Evolutionary conservation across 1,284 basidiomycete species (phyloP).

Genomic region (Trichosporon inkin): DNA sequence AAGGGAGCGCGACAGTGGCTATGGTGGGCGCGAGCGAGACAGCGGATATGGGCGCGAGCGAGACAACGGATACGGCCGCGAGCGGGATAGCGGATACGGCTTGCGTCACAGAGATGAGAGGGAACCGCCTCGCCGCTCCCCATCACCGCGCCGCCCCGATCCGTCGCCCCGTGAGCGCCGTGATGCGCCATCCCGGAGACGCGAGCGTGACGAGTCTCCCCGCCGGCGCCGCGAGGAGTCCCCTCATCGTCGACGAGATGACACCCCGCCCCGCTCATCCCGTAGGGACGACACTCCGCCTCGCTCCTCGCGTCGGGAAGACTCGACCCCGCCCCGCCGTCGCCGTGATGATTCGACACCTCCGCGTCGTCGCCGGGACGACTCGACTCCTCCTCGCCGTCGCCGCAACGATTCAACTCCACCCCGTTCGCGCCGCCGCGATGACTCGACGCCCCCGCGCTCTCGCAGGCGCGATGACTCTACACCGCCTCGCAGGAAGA

Average conservation of each 20-base stretch:
- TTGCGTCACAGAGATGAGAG: not conserved
- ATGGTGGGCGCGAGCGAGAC: slow-evolving; percentile 15
- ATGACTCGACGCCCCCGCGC: slow-evolving; percentile 8
- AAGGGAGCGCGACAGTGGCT: slow-evolving; percentile 19
- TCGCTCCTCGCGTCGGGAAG: slow-evolving; percentile 6
- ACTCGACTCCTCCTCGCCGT: slow-evolving; percentile 14
- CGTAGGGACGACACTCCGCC: slow-evolving; percentile 9
- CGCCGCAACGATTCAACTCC: slow-evolving; percentile 4
- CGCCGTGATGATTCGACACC: not conserved
- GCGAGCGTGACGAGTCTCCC: not conserved
- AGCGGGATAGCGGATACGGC: slow-evolving; percentile 3
- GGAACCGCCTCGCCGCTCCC: not conserved
- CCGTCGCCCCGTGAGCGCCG: not conserved
- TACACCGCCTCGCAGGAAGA: not conserved
- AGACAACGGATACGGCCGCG: not conserved
- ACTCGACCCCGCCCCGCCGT: slow-evolving; percentile 11
- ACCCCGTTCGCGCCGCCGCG: slow-evolving; percentile 3
- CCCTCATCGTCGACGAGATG: not conserved
- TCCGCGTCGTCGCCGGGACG: slow-evolving; percentile 2
- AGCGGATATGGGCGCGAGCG: slow-evolving; percentile 16
- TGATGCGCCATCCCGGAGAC: not conserved
- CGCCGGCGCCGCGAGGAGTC: not conserved
- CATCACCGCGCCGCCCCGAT: not conserved
- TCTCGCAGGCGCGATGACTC: not conserved
- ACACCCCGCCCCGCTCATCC: slow-evolving; percentile 9